Base-by-base conservation (phyloP, 2,329 filamentous ascomycete species). In the Laburnicola sp. region DNA sequence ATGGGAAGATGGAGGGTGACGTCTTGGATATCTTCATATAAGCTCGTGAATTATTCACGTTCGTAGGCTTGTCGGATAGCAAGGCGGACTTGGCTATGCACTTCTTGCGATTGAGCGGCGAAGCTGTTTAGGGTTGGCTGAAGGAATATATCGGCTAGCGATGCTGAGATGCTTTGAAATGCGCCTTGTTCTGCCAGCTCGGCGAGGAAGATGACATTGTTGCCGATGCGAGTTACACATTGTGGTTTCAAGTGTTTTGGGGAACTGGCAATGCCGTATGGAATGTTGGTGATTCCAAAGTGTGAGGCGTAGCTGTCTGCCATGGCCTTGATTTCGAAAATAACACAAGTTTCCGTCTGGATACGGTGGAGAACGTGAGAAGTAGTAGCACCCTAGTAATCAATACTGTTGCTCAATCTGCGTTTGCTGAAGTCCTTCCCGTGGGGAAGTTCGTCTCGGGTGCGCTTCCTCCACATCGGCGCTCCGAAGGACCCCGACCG, bases 1-100 rank as follows among this genome's bases (percentile, higher is more conserved):
- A 87, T 68, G 0, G 84, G 85, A 0, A 86, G 62, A 59, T 85
- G 79, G 57, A 83, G 66, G 3, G 68, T 68, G 16, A 79, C 76
- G 28, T 73, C 63, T 34, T 68, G 55, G 11, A 83, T 58, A 26
- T 66, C 45, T 26, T 74, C 66, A 3, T 63, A 53, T 7, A 6
- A 37, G 0, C 0, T 34, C 38, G 28, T 61, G 54, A 3, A 46
- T 31, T 5, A n/a, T n/a, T 10, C 74, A 48, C 21, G 62, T 32
- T 50, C 74, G 58, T 53, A 72, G 36, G 28, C 45, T 10, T 60
- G 27, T 60, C 75, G 76, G 21, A 82, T 70, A 21, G 67, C 66
- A n/a, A 53, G 54, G 40, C 80, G 73, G 1, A 80, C 72, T 43
- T 68, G 58, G 9, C 64, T 60, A 8, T 77, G 76, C 2, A 70